Conservation (phyloP, 192 early-diverging fungal genomes). For the Coemansia sp. region DNA sequence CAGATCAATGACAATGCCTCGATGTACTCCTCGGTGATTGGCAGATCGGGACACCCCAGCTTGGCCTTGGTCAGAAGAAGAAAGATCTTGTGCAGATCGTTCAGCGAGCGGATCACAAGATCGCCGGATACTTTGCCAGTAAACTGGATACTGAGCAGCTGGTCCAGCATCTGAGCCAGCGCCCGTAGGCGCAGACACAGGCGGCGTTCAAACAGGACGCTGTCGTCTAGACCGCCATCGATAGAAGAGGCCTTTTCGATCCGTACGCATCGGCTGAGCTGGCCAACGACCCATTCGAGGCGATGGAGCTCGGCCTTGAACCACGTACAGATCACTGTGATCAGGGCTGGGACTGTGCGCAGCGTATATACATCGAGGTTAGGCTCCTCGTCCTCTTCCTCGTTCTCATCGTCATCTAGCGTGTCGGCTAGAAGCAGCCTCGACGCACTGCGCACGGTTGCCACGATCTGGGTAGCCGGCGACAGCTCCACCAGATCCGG, state of each 20-base stretch:
- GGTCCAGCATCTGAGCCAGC: slow-evolving; percentile 24
- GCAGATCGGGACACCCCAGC: slow-evolving; percentile 12
- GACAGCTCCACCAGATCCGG: slow-evolving; percentile 27
- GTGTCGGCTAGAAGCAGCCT: slow-evolving; percentile 7
- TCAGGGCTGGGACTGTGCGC: slow-evolving; percentile 29
- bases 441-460: slow-evolving; percentile 21
- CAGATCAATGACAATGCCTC: slow-evolving; percentile 29
- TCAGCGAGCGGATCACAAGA: slow-evolving; percentile 23
- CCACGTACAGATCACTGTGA: slow-evolving; percentile 16
- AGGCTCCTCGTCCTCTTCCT: slow-evolving; percentile 20
- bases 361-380: slow-evolving; percentile 20
- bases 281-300: slow-evolving; percentile 29
- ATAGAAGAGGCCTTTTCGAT: slow-evolving; percentile 3
- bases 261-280: slow-evolving; percentile 19
- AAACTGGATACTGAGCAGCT: slow-evolving; percentile 16
- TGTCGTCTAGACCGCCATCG: slow-evolving; percentile 3
- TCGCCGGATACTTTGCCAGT: slow-evolving; percentile 15
- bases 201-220: slow-evolving; percentile 31
- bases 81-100: slow-evolving; percentile 31
- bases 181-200: slow-evolving; percentile 26
- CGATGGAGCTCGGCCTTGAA: slow-evolving; percentile 29
- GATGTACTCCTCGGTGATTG: slow-evolving; percentile 41
- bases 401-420: neutral
- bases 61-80: slow-evolving; percentile 30
- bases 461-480: slow-evolving; percentile 14